phyloP scores from a whole-genome alignment of 306 rosid genomes.

The Cercis canadensis region DNA sequence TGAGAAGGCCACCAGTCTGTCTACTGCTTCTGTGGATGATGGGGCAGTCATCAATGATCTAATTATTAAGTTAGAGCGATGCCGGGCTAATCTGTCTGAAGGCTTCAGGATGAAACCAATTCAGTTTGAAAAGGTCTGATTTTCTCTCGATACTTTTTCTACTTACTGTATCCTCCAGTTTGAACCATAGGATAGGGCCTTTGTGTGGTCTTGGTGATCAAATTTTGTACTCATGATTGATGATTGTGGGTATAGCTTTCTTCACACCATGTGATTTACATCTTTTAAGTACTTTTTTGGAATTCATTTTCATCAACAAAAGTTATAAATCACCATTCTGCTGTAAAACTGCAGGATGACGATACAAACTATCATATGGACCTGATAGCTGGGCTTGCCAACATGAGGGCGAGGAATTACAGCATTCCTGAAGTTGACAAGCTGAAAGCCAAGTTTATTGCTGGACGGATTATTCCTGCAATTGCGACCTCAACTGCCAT shows the following conservation, averaged over 20 bases:
- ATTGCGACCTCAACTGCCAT: constrained; percentile 95
- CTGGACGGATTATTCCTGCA: constrained; percentile 95
- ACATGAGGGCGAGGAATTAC: constrained; percentile 98
- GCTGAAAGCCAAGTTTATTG: constrained; percentile 96
- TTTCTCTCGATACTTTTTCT: not conserved
- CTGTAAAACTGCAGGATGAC: constrained; percentile 75
- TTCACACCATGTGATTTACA: too few species aligned
- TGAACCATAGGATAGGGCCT: too few species aligned
- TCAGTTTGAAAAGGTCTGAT: constrained; percentile 86
- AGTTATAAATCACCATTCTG: not conserved
- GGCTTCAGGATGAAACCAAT: constrained; percentile 95
- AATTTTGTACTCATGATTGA: too few species aligned
- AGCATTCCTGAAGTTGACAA: constrained; percentile 96
- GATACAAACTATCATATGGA: constrained; percentile 98
- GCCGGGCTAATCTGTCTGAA: constrained; percentile 53
- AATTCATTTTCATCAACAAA: too few species aligned
- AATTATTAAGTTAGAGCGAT: constrained; percentile 65
- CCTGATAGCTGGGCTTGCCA: constrained; percentile 92
- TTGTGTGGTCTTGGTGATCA: too few species aligned
- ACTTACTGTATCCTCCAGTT: too few species aligned
- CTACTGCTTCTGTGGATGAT: constrained; percentile 84
- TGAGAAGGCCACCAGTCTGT: constrained; percentile 82
- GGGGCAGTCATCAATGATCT: constrained; percentile 80
- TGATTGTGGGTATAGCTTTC: too few species aligned
- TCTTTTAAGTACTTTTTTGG: too few species aligned